Conservation (phyloP, 768 basidiomycete species). For the Crucibulum laeve region DNA sequence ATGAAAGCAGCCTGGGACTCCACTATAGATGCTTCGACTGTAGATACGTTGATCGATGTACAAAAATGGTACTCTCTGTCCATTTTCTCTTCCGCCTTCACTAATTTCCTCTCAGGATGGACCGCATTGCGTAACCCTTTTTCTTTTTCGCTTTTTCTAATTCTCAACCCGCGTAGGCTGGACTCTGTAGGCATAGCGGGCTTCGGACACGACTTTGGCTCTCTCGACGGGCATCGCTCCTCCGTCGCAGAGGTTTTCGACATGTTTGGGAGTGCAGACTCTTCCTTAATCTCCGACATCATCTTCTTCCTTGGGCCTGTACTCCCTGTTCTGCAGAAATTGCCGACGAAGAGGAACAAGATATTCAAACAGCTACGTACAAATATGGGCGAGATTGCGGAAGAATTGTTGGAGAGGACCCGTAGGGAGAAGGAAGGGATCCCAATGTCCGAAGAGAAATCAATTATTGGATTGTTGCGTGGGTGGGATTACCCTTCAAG, state of each 20-base stretch:
- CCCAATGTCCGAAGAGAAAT: slow-evolving; percentile 15
- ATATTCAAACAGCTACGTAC: slow-evolving; percentile 15
- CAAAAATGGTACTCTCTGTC: slow-evolving; percentile 32
- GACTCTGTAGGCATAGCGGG: slow-evolving; percentile 46
- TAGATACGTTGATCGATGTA: slow-evolving; percentile 35
- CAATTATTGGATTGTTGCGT: slow-evolving; percentile 21
- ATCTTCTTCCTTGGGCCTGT: slow-evolving; percentile 13
- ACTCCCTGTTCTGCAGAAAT: slow-evolving; percentile 19
- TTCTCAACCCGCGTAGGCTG: slow-evolving; percentile 21
- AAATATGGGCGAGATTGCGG: slow-evolving; percentile 21
- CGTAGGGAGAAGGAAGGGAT: slow-evolving; percentile 9
- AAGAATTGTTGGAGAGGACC: slow-evolving; percentile 16
- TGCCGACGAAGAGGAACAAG: slow-evolving; percentile 21
- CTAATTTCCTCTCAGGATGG: slow-evolving; percentile 29
- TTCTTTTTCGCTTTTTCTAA: background rate
- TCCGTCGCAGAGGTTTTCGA: slow-evolving; percentile 26
- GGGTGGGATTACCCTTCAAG: slow-evolving; percentile 1
- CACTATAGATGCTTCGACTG: slow-evolving; percentile 16
- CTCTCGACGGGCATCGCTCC: slow-evolving; percentile 34
- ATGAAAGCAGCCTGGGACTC: slow-evolving; percentile 23
- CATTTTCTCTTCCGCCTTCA: background rate
- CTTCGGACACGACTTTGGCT: slow-evolving; percentile 46
- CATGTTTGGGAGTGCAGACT: slow-evolving; percentile 16
- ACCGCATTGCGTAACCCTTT: slow-evolving; percentile 35
- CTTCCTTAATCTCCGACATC: slow-evolving; percentile 7